These are phyloP conservation scores for Macrophomina phaseolina DNA, from an alignment of 2,329 filamentous ascomycete species.

Conservation along the genomic window DNA sequence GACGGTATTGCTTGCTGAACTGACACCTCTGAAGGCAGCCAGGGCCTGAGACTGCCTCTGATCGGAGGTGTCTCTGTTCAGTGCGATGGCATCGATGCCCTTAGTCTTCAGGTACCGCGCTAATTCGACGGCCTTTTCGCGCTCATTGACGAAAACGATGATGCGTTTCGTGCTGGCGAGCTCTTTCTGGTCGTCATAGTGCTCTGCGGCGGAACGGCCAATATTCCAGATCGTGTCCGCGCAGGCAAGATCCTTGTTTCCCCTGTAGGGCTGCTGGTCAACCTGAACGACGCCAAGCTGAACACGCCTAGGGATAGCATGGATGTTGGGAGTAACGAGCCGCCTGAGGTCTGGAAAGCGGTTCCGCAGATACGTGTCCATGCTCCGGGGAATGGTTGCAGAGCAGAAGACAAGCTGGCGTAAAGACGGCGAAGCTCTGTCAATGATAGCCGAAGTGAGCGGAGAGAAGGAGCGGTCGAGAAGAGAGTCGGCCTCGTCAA, in stretches of 20 bases:
- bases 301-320: constrained; percentile 92
- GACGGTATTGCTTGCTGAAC: constrained; percentile 38
- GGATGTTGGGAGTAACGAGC: constrained; percentile 92
- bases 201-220: constrained; percentile 70
- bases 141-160: constrained; percentile 95
- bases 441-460: constrained; percentile 80
- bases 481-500: constrained; percentile 96
- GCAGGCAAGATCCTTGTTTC: constrained; percentile 91
- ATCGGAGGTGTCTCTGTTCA: constrained; percentile 83
- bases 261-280: constrained; percentile 87
- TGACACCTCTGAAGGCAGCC: constrained; percentile 67
- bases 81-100: constrained; percentile 84
- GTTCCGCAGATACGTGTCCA: constrained; percentile 82
- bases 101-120: constrained; percentile 80
- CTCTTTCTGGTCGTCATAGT: constrained; percentile 50
- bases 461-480: constrained; percentile 91
- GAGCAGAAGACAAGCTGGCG: constrained; percentile 91
- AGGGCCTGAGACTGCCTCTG: constrained; percentile 79
- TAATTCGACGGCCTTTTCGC: constrained; percentile 83
- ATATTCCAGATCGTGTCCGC: constrained; percentile 95
- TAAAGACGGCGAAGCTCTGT: constrained; percentile 79
- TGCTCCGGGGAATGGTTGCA: constrained; percentile 88
- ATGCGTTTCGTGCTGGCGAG: constrained; percentile 76
- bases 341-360: constrained; percentile 83
- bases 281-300: constrained; percentile 94